phyloP scores from a whole-genome alignment of 768 basidiomycete genomes.

The Solioccasus polychromus region DNA sequence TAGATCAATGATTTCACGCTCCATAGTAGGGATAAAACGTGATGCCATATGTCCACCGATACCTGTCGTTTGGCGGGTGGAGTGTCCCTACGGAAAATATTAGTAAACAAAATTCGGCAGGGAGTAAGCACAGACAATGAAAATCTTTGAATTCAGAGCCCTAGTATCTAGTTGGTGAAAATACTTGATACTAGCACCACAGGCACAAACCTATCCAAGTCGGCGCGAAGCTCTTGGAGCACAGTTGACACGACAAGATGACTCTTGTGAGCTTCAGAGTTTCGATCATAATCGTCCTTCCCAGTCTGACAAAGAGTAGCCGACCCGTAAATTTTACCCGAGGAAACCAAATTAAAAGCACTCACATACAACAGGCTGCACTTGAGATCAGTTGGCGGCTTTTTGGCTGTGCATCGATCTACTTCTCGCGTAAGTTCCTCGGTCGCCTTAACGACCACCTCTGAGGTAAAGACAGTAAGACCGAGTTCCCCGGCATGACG shows the following conservation, averaged over 20 bases:
- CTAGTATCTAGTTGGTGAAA: constrained; percentile 33
- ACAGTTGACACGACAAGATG: not conserved
- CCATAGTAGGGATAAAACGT: constrained; percentile 8
- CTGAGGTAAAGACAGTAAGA: constrained; percentile 28
- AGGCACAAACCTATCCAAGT: constrained; percentile 13
- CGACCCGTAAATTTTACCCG: not conserved
- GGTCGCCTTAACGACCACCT: not conserved
- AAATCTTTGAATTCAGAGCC: constrained; percentile 64
- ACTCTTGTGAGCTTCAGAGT: not conserved
- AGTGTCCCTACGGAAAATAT: constrained; percentile 5
- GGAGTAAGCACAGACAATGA: constrained; percentile 56
- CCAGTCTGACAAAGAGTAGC: not conserved
- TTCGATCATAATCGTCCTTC: constrained; percentile 6
- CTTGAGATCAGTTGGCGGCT: not conserved
- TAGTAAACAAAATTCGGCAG: not conserved
- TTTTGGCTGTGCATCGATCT: not conserved
- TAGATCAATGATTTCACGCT: constrained; percentile 13
- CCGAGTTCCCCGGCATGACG: constrained; percentile 33
- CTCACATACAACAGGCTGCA: constrained; percentile 11
- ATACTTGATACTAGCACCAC: not conserved
- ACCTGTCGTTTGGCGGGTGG: constrained; percentile 10
- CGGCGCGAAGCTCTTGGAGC: constrained; percentile 9
- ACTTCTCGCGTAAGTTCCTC: not conserved
- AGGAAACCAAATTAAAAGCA: not conserved
- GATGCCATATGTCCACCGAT: constrained; percentile 13